These are phyloP conservation scores for Fusarium chuoi DNA, from an alignment of 2,329 filamentous ascomycete species.

Conservation along the genomic window DNA sequence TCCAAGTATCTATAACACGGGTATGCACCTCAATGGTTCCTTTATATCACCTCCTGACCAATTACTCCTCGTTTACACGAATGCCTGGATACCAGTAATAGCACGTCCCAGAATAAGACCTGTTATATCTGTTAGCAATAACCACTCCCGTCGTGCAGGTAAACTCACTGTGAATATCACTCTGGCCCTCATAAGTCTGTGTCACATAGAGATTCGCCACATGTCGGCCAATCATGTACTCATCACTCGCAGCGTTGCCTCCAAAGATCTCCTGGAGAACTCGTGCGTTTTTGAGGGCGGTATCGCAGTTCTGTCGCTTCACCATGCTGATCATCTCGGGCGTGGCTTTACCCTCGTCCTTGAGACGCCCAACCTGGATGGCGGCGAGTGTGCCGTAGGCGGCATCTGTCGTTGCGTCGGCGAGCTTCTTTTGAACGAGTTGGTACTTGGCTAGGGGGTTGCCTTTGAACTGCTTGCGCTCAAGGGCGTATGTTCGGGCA, in stretches of 20 bases:
- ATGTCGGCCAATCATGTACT: constrained; percentile 94
- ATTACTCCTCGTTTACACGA: constrained; percentile 61
- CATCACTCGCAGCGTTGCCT: constrained; percentile 97
- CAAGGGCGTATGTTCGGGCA: constrained; percentile 86
- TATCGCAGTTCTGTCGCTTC: constrained; percentile 97
- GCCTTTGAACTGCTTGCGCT: constrained; percentile 94
- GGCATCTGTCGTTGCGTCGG: constrained; percentile 90
- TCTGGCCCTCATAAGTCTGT: constrained; percentile 98
- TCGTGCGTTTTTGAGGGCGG: constrained; percentile 82
- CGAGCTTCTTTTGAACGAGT: constrained; percentile 96
- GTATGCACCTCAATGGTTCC: constrained; percentile 16
- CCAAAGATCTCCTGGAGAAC: constrained; percentile 94
- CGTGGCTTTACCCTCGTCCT: constrained; percentile 86
- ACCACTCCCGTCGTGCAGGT: background rate
- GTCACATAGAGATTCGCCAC: constrained; percentile 97
- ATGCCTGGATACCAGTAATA: constrained; percentile 82
- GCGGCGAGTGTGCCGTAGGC: constrained; percentile 91
- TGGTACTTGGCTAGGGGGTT: constrained; percentile 97
- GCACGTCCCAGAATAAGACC: constrained; percentile 75
- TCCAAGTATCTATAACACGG: constrained; percentile 32
- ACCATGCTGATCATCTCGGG: constrained; percentile 98
- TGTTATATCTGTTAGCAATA: constrained; percentile 50
- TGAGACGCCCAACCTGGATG: constrained; percentile 89
- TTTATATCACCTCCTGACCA: constrained; percentile 23
- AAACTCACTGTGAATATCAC: constrained; percentile 91